phyloP scores from a whole-genome alignment of 2,329 filamentous ascomycete genomes.

The Stenocarpella maydis region DNA sequence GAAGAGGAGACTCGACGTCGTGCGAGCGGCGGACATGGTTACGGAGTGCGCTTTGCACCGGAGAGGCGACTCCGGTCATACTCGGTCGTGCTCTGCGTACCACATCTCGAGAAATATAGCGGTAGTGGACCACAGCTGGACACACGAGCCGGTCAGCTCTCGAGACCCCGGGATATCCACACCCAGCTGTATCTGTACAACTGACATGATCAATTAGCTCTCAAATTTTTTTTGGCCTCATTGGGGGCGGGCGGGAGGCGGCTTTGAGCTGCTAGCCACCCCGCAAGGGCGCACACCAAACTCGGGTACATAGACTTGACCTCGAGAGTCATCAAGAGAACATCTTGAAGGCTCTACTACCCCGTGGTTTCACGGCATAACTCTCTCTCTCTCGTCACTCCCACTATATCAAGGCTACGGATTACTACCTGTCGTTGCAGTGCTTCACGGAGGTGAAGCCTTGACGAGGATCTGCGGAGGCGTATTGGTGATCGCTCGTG shows the following conservation, averaged over 20 bases:
- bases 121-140: background rate
- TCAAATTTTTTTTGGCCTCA: background rate
- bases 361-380: conserved; percentile 2
- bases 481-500: conserved; percentile 7
- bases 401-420: conserved; percentile 9
- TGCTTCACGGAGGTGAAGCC: conserved; percentile 8
- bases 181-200: background rate
- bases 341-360: background rate
- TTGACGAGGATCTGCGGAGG: conserved; percentile 15
- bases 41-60: background rate
- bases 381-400: background rate
- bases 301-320: background rate
- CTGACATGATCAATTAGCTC: background rate
- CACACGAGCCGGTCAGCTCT: conserved; percentile 1
- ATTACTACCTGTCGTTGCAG: conserved; percentile 16
- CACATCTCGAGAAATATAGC: background rate
- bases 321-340: background rate
- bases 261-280: background rate
- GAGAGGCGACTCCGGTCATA: background rate
- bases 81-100: background rate
- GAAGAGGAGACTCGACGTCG: background rate
- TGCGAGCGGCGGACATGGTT: background rate
- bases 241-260: no score
- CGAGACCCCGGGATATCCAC: background rate
- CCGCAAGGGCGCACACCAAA: background rate